Conservation (phyloP, 805 yeast genomes). For the Helenozyma baotianmanensis region DNA sequence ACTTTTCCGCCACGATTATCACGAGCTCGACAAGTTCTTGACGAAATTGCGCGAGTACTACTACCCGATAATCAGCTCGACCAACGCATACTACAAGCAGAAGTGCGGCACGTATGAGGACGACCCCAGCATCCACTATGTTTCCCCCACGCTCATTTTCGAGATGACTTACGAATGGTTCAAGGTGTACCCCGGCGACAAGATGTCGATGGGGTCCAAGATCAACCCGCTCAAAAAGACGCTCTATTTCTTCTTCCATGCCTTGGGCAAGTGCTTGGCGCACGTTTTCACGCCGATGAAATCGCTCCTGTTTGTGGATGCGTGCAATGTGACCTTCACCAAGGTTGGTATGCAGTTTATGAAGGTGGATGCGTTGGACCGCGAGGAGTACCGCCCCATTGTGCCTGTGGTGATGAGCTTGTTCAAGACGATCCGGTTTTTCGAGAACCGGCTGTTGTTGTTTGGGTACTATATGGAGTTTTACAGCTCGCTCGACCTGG, state of each 20-base stretch:
- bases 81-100: constrained; percentile 23
- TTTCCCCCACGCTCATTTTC: constrained; percentile 28
- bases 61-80: constrained; percentile 23
- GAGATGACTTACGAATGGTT: constrained; percentile 34
- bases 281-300: constrained; percentile 33
- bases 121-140: constrained; percentile 19
- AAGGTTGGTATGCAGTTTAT: constrained; percentile 24
- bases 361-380: constrained; percentile 14
- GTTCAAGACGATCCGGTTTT: constrained; percentile 28
- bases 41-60: constrained; percentile 20
- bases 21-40: constrained; percentile 30
- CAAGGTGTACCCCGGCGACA: constrained; percentile 30
- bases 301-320: constrained; percentile 30
- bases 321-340: constrained; percentile 29
- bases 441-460: constrained; percentile 27
- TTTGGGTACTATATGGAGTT: constrained; percentile 21
- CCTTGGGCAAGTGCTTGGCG: constrained; percentile 30
- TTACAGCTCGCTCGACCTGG: constrained; percentile 19
- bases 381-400: constrained; percentile 17
- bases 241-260: constrained; percentile 30
- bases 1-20: constrained; percentile 14
- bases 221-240: constrained; percentile 28
- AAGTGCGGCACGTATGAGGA: constrained; percentile 8
- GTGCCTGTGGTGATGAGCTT: constrained; percentile 21
- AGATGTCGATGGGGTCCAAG: constrained; percentile 23